These are phyloP conservation scores for Aureobasidium sp. DNA, from an alignment of 2,329 filamentous ascomycete genomes.

Conservation along the genomic window DNA sequence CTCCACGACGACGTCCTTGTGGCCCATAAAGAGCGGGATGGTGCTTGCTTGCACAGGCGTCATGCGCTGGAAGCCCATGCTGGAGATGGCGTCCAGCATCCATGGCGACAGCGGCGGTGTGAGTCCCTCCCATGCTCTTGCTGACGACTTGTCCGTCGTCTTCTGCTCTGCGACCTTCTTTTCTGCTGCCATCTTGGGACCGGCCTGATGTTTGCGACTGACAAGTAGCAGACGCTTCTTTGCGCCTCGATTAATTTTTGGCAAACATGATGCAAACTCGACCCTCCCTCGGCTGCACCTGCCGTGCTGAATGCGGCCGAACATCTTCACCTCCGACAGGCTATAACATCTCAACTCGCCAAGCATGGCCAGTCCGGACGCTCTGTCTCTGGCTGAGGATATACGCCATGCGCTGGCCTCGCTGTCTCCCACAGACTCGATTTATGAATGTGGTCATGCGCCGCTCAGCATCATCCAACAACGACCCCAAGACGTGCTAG, in stretches of 20 bases:
- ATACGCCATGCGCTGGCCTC: background rate
- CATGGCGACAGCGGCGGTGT: constrained; percentile 70
- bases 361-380: background rate
- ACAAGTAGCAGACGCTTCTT: background rate
- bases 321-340: background rate
- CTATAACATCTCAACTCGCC: background rate
- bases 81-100: constrained; percentile 74
- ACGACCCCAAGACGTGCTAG: constrained; percentile 47
- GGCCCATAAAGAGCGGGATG: constrained; percentile 78
- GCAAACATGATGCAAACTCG: constrained; percentile 14
- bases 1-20: constrained; percentile 91
- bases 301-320: background rate
- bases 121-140: constrained; percentile 60
- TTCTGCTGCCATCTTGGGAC: constrained; percentile 2
- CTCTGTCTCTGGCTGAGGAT: background rate
- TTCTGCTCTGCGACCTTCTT: constrained; percentile 1
- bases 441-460: constrained; percentile 37
- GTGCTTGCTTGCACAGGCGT: constrained; percentile 93
- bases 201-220: background rate
- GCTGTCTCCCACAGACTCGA: constrained; percentile 22
- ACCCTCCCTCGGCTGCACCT: constrained; percentile 7
- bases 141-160: constrained; percentile 25
- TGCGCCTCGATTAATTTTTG: constrained; percentile 4
- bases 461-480: constrained; percentile 31
- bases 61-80: constrained; percentile 80